phyloP scores from a whole-genome alignment of 2,329 filamentous ascomycete species.

The Pochonia chlamydosporia region DNA sequence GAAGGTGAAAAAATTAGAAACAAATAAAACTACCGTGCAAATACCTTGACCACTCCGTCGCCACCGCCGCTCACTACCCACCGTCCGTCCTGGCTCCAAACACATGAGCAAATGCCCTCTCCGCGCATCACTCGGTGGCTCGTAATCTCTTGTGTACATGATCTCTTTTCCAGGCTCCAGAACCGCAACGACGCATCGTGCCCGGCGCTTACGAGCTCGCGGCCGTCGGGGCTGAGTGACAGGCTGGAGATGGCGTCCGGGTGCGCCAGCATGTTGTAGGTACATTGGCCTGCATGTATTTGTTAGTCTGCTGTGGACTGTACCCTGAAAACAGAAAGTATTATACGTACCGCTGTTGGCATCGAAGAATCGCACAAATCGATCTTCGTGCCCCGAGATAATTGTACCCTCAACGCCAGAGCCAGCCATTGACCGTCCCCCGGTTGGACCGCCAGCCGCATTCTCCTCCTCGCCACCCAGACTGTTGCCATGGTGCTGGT shows the following conservation, averaged over 20 bases:
- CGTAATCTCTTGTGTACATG: conserved; percentile 92
- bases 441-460: conserved; percentile 71
- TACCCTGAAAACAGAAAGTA: no score
- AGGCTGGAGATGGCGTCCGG: conserved; percentile 88
- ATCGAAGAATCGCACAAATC: conserved; percentile 95
- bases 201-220: conserved; percentile 90
- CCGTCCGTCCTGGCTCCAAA: conserved; percentile 92
- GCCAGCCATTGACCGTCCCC: conserved; percentile 57
- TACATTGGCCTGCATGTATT: conserved; percentile 77
- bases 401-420: conserved; percentile 87
- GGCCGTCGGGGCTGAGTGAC: conserved; percentile 86
- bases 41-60: conserved; percentile 95
- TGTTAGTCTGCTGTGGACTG: not conserved
- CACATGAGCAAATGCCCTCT: conserved; percentile 88
- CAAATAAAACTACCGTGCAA: conserved; percentile 42
- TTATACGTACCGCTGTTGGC: conserved; percentile 85
- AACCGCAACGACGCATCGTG: conserved; percentile 94
- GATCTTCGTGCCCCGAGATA: conserved; percentile 94
- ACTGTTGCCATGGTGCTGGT: conserved; percentile 45
- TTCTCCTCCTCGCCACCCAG: conserved; percentile 67
- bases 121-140: conserved; percentile 91
- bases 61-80: conserved; percentile 94
- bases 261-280: conserved; percentile 97
- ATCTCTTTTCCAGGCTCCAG: conserved; percentile 94
- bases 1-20: not conserved